Evolutionary conservation across 148 eudicot genomes (phyloP).

Genomic region (Amaranthus hypochondriacus): DNA sequence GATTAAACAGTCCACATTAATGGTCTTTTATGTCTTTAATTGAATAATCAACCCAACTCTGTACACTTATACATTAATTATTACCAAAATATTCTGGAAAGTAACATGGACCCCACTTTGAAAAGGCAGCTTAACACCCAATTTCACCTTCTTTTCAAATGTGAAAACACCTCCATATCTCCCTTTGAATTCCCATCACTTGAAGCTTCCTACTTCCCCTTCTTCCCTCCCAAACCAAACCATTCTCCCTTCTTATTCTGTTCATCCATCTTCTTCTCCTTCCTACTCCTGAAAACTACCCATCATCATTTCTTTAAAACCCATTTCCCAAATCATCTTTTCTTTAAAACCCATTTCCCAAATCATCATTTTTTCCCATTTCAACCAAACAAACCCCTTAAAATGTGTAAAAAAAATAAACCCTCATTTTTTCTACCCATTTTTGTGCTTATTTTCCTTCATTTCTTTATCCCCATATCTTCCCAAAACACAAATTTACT

Average conservation of each 20-base stretch:
- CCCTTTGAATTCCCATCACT: neutral
- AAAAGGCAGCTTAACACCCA: neutral
- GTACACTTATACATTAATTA: no score
- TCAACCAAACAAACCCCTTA: slow-evolving; percentile 19
- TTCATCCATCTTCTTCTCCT: slow-evolving; percentile 4
- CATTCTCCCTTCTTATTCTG: neutral
- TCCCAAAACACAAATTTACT: neutral
- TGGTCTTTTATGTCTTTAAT: no score
- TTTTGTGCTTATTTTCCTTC: neutral
- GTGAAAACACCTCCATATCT: slow-evolving; percentile 16
- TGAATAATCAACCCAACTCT: no score
- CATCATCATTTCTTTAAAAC: neutral
- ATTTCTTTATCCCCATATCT: neutral
- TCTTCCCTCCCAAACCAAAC: neutral
- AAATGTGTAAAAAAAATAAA: neutral
- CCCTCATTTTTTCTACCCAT: neutral
- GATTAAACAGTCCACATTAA: no score
- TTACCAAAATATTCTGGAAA: no score
- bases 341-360: neutral
- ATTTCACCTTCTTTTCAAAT: slow-evolving; percentile 10
- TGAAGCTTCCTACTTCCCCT: slow-evolving; percentile 26
- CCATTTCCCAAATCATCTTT: neutral
- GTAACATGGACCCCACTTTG: slow-evolving; percentile 5
- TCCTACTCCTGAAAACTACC: neutral
- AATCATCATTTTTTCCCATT: neutral